Evolutionary conservation across 2,329 filamentous ascomycete species (phyloP).

Genomic region (Colletotrichum orchidophilum): DNA sequence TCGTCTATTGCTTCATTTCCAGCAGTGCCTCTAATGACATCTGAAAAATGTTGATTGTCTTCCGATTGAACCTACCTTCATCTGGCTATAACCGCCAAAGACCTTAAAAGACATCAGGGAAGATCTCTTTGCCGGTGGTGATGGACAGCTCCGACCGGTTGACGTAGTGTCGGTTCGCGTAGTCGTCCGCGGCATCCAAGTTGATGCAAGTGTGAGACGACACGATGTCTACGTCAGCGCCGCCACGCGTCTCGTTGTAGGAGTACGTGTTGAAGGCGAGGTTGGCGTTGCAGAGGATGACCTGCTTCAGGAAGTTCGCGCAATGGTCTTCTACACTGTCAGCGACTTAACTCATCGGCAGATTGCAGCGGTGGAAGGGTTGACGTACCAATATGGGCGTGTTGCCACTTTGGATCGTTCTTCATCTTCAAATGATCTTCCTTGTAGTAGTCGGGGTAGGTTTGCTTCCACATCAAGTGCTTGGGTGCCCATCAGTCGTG

Average conservation of each 20-base stretch:
- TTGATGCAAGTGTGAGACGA: neutral
- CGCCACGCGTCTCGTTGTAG: neutral
- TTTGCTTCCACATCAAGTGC: neutral
- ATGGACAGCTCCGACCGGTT: neutral
- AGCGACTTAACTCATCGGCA: neutral
- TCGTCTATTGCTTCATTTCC: neutral
- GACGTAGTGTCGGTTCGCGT: neutral
- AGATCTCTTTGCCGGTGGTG: neutral
- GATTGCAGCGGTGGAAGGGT: neutral
- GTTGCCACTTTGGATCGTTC: neutral
- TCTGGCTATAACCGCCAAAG: no score
- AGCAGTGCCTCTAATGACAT: neutral
- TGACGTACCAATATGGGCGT: neutral
- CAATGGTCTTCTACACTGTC: neutral
- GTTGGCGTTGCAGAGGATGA: neutral
- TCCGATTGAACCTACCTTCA: neutral
- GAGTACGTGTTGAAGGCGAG: neutral
- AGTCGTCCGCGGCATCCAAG: neutral
- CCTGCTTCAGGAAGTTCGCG: neutral
- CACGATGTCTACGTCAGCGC: neutral
- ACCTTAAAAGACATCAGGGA: neutral
- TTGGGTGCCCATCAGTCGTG: neutral
- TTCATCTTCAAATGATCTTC: neutral
- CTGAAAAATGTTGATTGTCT: neutral
- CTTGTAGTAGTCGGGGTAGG: neutral